Conservation (phyloP, 495 filamentous ascomycete species). For the Penicillium nucicola region DNA sequence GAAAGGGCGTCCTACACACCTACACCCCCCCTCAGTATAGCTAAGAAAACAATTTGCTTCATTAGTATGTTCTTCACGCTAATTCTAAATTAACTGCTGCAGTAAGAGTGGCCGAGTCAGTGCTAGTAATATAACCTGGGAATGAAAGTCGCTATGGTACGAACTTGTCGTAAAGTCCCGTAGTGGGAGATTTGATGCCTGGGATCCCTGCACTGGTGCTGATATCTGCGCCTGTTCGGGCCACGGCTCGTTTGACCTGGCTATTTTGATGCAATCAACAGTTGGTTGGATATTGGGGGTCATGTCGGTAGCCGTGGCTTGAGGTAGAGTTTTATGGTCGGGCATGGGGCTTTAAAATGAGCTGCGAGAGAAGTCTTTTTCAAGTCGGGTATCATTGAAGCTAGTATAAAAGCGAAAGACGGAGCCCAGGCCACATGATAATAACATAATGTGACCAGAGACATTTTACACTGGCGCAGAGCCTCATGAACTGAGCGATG, state of each 20-base stretch:
- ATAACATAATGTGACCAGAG: conserved; percentile 3
- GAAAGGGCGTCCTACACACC: too few species aligned
- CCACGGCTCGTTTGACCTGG: conserved; percentile 18
- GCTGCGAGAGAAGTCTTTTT: too few species aligned
- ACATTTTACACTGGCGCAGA: background rate
- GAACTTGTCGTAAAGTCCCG: conserved; percentile 78
- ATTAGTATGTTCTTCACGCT: too few species aligned
- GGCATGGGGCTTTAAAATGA: background rate
- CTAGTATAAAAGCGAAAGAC: too few species aligned
- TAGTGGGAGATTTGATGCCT: conserved; percentile 73
- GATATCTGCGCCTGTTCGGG: conserved; percentile 29
- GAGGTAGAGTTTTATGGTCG: background rate
- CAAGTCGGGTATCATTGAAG: too few species aligned
- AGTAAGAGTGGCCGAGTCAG: too few species aligned
- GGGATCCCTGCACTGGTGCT: conserved; percentile 69
- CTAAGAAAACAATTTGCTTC: too few species aligned
- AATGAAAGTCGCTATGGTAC: conserved; percentile 73
- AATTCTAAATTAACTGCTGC: too few species aligned
- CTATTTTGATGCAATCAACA: conserved; percentile 16
- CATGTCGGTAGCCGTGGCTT: background rate
- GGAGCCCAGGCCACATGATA: too few species aligned
- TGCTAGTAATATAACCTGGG: too few species aligned
- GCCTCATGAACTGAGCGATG: background rate
- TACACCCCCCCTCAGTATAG: too few species aligned
- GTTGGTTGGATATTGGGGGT: conserved; percentile 8